A percentile compares a stretch with the other conserved stretches of the same genome.
phyloP scores from a whole-genome alignment of 371 early-diverging fungal species.

The Syncephalastrum racemosum region DNA sequence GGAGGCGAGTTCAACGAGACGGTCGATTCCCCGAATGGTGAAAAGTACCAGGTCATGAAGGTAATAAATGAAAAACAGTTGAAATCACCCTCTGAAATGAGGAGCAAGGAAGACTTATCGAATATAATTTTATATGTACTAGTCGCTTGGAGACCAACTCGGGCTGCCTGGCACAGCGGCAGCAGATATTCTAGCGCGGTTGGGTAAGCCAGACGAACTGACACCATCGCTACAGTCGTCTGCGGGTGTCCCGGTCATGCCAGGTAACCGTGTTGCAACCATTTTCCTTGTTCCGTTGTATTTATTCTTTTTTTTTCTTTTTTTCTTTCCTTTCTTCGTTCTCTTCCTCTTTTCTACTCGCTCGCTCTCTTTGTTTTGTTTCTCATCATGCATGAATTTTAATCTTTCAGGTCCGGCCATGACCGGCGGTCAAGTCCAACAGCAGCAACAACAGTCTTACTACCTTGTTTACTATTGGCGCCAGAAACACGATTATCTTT shows the following conservation, averaged over 20 bases:
- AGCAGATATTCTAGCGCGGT: slow-evolving; percentile 30
- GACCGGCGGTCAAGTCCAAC: slow-evolving; percentile 1
- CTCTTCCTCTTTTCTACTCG: neutral
- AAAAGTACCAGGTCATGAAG: slow-evolving; percentile 53
- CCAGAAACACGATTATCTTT: slow-evolving; percentile 63
- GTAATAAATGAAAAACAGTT: slow-evolving; percentile 23
- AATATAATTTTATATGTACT: neutral
- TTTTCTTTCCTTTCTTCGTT: neutral
- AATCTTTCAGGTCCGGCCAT: slow-evolving; percentile 23
- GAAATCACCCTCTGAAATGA: too few species aligned
- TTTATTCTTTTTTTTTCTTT: too few species aligned
- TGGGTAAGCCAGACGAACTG: slow-evolving; percentile 60
- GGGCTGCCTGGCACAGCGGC: slow-evolving; percentile 49
- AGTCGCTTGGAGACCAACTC: slow-evolving; percentile 44
- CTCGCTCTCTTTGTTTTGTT: too few species aligned
- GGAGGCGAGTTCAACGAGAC: slow-evolving; percentile 50
- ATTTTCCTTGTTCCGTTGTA: too few species aligned
- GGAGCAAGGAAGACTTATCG: neutral
- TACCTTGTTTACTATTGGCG: slow-evolving; percentile 66
- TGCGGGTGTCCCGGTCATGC: slow-evolving; percentile 37
- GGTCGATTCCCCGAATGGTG: slow-evolving; percentile 55
- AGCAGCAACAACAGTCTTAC: slow-evolving; percentile 23
- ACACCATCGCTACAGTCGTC: slow-evolving; percentile 30
- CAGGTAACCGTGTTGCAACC: slow-evolving; percentile 22
- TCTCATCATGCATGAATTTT: slow-evolving; percentile 4